Percentiles rank a stretch among this genome's conserved stretches.
These are phyloP conservation scores for Fabrea salina DNA, from an alignment of 169 alveolate genomes.

Conservation along the genomic window DNA sequence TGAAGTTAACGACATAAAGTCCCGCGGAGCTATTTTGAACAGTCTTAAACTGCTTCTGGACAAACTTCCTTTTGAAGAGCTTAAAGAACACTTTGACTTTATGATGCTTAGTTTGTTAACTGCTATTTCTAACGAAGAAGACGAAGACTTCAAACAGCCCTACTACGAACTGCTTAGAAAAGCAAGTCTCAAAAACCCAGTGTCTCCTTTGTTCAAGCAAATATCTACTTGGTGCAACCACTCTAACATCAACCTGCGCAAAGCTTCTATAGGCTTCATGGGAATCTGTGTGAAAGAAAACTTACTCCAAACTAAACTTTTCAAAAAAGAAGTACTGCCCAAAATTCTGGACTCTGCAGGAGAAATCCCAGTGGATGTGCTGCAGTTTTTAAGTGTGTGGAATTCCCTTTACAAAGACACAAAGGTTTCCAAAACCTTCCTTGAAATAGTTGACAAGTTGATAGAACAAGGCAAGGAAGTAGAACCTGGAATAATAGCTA, in stretches of 20 bases:
- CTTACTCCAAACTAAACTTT: not conserved
- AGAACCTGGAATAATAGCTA: not conserved
- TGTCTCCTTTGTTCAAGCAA: not conserved
- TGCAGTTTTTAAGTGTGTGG: not conserved
- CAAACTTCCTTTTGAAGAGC: constrained; percentile 22
- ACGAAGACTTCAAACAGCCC: not conserved
- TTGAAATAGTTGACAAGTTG: not conserved
- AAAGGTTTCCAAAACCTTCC: not conserved
- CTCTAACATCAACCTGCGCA: not conserved
- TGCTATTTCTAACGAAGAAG: constrained; percentile 3
- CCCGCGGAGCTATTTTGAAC: not conserved
- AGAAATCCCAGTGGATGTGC: not conserved
- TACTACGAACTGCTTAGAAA: not conserved
- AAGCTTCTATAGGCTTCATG: not conserved
- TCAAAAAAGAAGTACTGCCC: not conserved
- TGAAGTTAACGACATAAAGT: not conserved
- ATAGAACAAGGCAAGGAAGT: not conserved
- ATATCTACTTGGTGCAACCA: not conserved
- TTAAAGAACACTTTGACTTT: constrained; percentile 28
- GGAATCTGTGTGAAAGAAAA: not conserved
- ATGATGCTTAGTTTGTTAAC: not conserved
- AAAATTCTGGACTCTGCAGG: not conserved
- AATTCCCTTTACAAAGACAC: not conserved
- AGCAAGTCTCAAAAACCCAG: not conserved
- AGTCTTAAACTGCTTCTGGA: not conserved